phyloP scores from a whole-genome alignment of 257 asterid species.

The Solanum infundibuliforme region DNA sequence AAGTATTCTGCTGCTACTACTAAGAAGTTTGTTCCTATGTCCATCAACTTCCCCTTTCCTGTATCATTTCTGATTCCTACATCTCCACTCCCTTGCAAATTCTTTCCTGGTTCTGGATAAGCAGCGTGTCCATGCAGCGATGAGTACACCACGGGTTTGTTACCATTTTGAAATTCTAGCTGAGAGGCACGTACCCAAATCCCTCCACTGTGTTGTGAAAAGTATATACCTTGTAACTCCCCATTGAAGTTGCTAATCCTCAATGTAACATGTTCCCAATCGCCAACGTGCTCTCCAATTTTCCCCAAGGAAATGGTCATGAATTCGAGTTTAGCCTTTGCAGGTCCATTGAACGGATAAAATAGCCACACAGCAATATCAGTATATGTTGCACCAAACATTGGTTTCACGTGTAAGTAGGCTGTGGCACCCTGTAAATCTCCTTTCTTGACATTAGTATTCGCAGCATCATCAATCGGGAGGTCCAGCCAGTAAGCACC shows the following conservation, averaged over 20 bases:
- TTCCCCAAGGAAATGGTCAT: conserved; percentile 9
- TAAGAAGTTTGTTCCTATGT: conserved; percentile 6
- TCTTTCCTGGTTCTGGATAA: conserved; percentile 14
- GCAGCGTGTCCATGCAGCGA: conserved; percentile 27
- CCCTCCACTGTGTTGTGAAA: conserved; percentile 27
- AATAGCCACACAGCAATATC: conserved; percentile 25
- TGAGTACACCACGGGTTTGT: conserved; percentile 18
- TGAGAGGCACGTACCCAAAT: conserved; percentile 18
- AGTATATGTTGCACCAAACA: conserved; percentile 19
- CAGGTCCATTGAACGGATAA: conserved; percentile 31
- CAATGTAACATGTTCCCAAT: conserved; percentile 34
- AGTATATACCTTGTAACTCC: conserved; percentile 9
- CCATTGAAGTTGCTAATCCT: conserved; percentile 27
- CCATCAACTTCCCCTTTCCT: conserved; percentile 8
- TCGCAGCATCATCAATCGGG: conserved; percentile 2
- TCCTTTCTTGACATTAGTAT: conserved; percentile 21
- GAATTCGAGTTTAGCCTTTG: conserved; percentile 15
- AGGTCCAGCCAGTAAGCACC: conserved; percentile 24
- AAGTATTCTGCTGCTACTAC: conserved; percentile 11
- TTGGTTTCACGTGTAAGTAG: conserved; percentile 24
- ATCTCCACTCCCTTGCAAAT: conserved; percentile 13
- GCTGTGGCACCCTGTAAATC: conserved; percentile 7
- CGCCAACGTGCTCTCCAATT: conserved; percentile 30
- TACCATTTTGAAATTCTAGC: conserved; percentile 16
- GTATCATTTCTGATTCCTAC: conserved; percentile 25